Evolutionary conservation across 2,329 filamentous ascomycete species (phyloP).

Genomic region (Catunica adiposa): DNA sequence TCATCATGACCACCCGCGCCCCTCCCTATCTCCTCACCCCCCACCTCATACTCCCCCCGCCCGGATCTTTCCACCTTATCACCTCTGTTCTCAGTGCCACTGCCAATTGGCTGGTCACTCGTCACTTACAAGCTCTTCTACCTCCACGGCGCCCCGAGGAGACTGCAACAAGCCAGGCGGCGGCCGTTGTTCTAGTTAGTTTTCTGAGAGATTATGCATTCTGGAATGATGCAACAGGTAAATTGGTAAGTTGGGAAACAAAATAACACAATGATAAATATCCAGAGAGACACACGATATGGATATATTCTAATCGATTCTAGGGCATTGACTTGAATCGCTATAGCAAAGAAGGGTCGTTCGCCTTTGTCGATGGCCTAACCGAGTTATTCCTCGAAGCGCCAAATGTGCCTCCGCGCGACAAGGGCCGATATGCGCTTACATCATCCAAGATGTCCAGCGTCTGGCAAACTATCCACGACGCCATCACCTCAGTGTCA

Average conservation of each 20-base stretch:
- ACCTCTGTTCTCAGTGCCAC: constrained; percentile 50
- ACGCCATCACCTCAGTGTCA: constrained; percentile 23
- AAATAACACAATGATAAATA: no score
- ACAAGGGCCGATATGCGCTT: constrained; percentile 14
- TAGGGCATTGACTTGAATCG: constrained; percentile 56
- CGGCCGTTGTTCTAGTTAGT: constrained; percentile 58
- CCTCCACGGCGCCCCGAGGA: constrained; percentile 18
- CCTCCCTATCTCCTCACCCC: constrained; percentile 47
- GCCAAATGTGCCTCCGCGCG: constrained; percentile 4
- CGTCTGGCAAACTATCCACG: constrained; percentile 25
- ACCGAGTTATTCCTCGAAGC: constrained; percentile 33
- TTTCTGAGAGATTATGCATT: constrained; percentile 66
- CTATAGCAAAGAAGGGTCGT: constrained; percentile 38
- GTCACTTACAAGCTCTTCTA: constrained; percentile 33
- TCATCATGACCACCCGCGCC: constrained; percentile 29
- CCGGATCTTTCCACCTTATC: constrained; percentile 46
- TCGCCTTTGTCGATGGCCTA: constrained; percentile 63
- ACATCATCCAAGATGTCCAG: constrained; percentile 19
- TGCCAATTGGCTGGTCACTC: constrained; percentile 48
- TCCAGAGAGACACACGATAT: no score
- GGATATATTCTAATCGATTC: no score
- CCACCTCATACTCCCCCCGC: constrained; percentile 41
- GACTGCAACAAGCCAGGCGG: constrained; percentile 17
- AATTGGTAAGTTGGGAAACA: constrained; percentile 33
- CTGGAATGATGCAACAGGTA: constrained; percentile 56